These are phyloP conservation scores for Globisporangium middletonii DNA, from an alignment of 352 stramenopile species.

Conservation along the genomic window DNA sequence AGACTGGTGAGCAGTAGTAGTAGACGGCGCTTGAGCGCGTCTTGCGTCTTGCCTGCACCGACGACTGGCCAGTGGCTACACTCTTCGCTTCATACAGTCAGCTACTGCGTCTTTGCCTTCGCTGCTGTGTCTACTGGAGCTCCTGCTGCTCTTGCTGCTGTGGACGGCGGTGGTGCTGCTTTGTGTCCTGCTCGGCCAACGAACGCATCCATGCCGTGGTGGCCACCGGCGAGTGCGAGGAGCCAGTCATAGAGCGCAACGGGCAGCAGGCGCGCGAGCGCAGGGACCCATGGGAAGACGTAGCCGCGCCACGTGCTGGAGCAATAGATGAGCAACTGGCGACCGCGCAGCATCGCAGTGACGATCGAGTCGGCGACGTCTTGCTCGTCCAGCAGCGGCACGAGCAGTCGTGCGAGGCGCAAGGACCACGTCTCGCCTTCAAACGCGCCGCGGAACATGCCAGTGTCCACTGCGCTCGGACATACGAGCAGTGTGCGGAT, in stretches of 20 bases:
- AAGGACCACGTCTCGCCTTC: constrained; percentile 29
- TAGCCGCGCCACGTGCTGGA: constrained; percentile 46
- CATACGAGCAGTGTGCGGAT: constrained; percentile 74
- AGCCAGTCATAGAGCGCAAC: constrained; percentile 43
- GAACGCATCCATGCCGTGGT: constrained; percentile 76
- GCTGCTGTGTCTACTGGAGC: neutral
- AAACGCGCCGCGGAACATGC: constrained; percentile 70
- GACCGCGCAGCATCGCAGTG: constrained; percentile 37
- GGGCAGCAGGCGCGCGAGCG: constrained; percentile 46
- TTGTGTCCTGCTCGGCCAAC: constrained; percentile 22
- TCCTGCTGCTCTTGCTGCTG: neutral
- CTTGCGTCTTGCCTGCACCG: too few relatives aligned
- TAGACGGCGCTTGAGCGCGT: neutral
- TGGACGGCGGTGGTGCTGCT: neutral
- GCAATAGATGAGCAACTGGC: constrained; percentile 66
- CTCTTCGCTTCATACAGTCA: too few relatives aligned
- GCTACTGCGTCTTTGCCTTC: neutral
- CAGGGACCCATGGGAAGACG: constrained; percentile 44
- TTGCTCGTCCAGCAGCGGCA: constrained; percentile 42
- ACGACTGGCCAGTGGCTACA: too few relatives aligned
- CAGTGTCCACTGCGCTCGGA: constrained; percentile 60
- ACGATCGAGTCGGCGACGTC: constrained; percentile 52
- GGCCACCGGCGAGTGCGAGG: constrained; percentile 50
- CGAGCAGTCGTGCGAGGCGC: constrained; percentile 29
- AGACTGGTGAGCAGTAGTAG: constrained; percentile 7